Base-by-base conservation (phyloP, 1,139 yeast genomes). In the Sugiyamaella neomexicana region DNA sequence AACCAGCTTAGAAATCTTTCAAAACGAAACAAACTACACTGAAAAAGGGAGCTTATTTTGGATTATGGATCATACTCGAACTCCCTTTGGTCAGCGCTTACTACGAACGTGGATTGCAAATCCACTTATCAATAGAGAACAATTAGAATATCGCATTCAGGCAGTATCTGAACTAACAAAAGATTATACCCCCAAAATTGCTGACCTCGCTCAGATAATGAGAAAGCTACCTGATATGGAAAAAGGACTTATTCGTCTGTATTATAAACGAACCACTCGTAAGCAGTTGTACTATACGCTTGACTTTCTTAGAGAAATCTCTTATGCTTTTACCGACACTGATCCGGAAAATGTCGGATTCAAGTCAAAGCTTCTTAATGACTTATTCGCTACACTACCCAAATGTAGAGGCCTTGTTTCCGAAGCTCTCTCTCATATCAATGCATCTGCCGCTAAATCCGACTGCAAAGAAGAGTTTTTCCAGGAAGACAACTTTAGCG, bases 11-110 rank as follows among this genome's bases (percentile, higher is more conserved):
- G 97, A 93, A 65, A 78, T 93, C 1, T 89, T 89, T 62, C 74
- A 74, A 39, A 88, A 88, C 63, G 72, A 77, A 1, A 81, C 93
- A 0, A 82, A 83, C 58, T 69, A 72, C 15, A 72, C 78, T 1
- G 74, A 73, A 6, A 72, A 75, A 34, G 98, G 97, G 0, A 82
- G 97, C 0, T 71, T 93, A 15, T 70, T 87, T 13, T 86, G 93
- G 89, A 73, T 89, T 1, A 66, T 93, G 58, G 88, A 91, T 67
- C 91, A 86, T 59, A 88, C 98, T 0, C 73, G 82, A 43, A 89
- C 97, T 0, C 76, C 78, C 32, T 86, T 85, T 70, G 99, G 99
- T 0, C 79, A 76, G 50, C 71, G 97, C 53, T 64, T 81, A 56
- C 68, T 93, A 16, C 76, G 76, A 34, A 75, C 78, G 49, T 93